Evolutionary conservation across 1,139 yeast species (phyloP).

Genomic region (Hemisphaericaspora subhashii): DNA sequence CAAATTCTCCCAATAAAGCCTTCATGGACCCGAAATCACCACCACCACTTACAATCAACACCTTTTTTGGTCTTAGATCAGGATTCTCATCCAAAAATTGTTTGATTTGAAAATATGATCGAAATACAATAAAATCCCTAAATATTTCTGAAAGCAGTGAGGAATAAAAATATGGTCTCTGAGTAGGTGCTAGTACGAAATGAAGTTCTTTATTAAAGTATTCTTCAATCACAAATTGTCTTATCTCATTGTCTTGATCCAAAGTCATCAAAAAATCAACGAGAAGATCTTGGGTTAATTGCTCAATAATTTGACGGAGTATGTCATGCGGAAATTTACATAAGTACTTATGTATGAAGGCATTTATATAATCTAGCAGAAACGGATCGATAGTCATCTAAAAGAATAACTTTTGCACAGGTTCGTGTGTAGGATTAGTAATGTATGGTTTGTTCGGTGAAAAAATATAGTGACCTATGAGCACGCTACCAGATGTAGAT

Average conservation of each 20-base stretch:
- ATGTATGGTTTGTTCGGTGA: too few species aligned
- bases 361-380: slow-evolving; percentile 6
- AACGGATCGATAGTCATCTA: too few species aligned
- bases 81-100: slow-evolving; percentile 29
- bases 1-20: slow-evolving; percentile 22
- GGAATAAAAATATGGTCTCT: slow-evolving; percentile 29
- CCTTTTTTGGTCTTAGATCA: slow-evolving; percentile 28
- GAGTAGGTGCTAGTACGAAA: slow-evolving; percentile 33
- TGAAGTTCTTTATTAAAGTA: slow-evolving; percentile 34
- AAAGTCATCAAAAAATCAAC: slow-evolving; percentile 25
- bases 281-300: slow-evolving; percentile 28
- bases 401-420: too few species aligned
- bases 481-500: too few species aligned
- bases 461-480: too few species aligned
- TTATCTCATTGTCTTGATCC: slow-evolving; percentile 10
- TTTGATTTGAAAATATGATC: slow-evolving; percentile 31
- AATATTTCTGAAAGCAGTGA: slow-evolving; percentile 16
- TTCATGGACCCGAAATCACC: slow-evolving; percentile 33
- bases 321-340: slow-evolving; percentile 31
- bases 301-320: slow-evolving; percentile 22
- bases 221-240: slow-evolving; percentile 25
- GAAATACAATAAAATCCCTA: slow-evolving; percentile 24
- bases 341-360: slow-evolving; percentile 16
- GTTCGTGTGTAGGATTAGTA: neutral
- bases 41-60: slow-evolving; percentile 34